A percentile compares a stretch with the other conserved stretches of the same genome.
Conservation (phyloP, 1,284 basidiomycete species). For the Sphagnurus paluster region DNA sequence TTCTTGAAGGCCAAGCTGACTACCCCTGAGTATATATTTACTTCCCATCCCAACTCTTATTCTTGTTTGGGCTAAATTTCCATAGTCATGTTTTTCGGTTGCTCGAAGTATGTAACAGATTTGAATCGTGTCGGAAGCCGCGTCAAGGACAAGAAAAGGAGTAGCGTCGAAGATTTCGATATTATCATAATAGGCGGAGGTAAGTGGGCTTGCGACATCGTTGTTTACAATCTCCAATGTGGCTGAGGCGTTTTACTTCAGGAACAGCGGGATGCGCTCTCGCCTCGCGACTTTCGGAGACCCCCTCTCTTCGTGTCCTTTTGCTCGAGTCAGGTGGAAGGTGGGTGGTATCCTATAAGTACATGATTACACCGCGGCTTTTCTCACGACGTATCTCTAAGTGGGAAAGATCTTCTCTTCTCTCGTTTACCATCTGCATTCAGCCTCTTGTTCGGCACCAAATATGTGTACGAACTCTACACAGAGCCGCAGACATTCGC, state of each 20-base stretch:
- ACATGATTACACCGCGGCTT: not conserved
- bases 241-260: slow-evolving; percentile 25
- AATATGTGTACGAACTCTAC: slow-evolving; percentile 50
- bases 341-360: slow-evolving; percentile 29
- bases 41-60: too few relatives aligned
- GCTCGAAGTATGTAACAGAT: slow-evolving; percentile 16
- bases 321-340: slow-evolving; percentile 67
- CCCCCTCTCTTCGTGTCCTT: slow-evolving; percentile 53
- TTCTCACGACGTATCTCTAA: slow-evolving; percentile 16
- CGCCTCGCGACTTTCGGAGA: slow-evolving; percentile 62
- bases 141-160: slow-evolving; percentile 3
- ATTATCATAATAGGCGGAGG: slow-evolving; percentile 66
- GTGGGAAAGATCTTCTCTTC: slow-evolving; percentile 37
- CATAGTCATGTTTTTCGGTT: slow-evolving; percentile 4
- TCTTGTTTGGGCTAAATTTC: too few relatives aligned
- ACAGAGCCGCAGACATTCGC: slow-evolving; percentile 58
- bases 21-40: too few relatives aligned
- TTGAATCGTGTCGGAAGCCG: slow-evolving; percentile 19
- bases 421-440: slow-evolving; percentile 45
- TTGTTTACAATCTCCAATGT: too few relatives aligned
- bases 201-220: too few relatives aligned
- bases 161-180: slow-evolving; percentile 45
- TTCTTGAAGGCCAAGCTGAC: too few relatives aligned
- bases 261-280: slow-evolving; percentile 71
- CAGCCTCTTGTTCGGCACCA: slow-evolving; percentile 39